Conservation (phyloP, 2,329 filamentous ascomycete genomes). For the Clonostachys sp. region DNA sequence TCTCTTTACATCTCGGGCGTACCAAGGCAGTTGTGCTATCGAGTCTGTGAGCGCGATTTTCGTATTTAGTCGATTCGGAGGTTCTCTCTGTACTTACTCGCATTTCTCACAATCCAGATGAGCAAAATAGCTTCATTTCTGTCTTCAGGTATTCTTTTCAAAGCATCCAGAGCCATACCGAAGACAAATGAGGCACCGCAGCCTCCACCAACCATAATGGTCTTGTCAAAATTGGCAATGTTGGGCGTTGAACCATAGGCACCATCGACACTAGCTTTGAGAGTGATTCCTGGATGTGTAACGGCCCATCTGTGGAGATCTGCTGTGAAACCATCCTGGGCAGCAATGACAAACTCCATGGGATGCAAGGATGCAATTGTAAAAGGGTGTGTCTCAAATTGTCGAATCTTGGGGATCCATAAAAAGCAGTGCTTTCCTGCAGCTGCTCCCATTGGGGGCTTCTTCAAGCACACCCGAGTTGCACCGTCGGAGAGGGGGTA, state of each 20-base stretch:
- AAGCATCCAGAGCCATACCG: constrained; percentile 29
- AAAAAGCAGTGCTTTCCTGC: constrained; percentile 60
- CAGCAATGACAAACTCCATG: constrained; percentile 53
- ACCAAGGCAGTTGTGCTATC: constrained; percentile 29
- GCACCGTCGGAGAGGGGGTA: constrained; percentile 47
- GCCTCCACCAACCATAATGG: constrained; percentile 56
- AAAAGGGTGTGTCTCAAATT: constrained; percentile 58
- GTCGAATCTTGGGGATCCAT: constrained; percentile 55
- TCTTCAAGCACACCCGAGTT: constrained; percentile 48
- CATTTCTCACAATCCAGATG: constrained; percentile 31
- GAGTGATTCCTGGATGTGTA: constrained; percentile 38
- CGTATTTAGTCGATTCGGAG: background rate
- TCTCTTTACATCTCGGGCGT: constrained; percentile 23
- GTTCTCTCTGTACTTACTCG: constrained; percentile 17
- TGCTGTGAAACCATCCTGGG: constrained; percentile 54
- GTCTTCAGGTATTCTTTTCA: constrained; percentile 14
- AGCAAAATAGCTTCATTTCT: constrained; percentile 23
- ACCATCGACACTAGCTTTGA: constrained; percentile 51
- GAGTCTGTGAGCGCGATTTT: constrained; percentile 1
- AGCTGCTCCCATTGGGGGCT: constrained; percentile 36
- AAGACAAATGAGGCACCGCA: constrained; percentile 55
- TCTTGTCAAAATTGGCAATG: constrained; percentile 45
- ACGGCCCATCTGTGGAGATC: constrained; percentile 47
- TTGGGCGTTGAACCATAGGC: constrained; percentile 54
- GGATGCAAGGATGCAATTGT: constrained; percentile 50